Percentiles rank a stretch among this genome's conserved stretches.
phyloP scores from a whole-genome alignment of 345 rosid genomes.

The Rhizophora mangle region DNA sequence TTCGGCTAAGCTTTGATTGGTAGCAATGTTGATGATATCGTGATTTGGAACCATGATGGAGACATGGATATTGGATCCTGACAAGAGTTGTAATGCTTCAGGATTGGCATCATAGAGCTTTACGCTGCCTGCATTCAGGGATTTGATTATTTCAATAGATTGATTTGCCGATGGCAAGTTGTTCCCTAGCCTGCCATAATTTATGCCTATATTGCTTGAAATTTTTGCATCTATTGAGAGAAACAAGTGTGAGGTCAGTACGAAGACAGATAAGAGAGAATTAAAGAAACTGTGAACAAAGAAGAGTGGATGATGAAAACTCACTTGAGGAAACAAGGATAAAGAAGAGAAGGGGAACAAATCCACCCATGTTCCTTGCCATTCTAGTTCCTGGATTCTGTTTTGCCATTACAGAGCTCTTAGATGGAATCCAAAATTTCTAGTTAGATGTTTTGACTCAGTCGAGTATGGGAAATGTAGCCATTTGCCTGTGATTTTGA shows the following conservation, averaged over 20 bases:
- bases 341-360: conserved; percentile 18
- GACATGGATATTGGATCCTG: conserved; percentile 50
- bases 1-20: conserved; percentile 40
- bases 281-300: neutral
- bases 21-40: conserved; percentile 45
- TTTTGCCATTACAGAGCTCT: neutral
- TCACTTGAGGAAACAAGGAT: conserved; percentile 24
- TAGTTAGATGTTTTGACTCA: neutral
- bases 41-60: conserved; percentile 61
- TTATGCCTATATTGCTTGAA: conserved; percentile 39
- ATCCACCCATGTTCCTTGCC: neutral
- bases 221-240: conserved; percentile 34
- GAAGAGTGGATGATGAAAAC: neutral
- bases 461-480: neutral
- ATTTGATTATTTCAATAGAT: conserved; percentile 45
- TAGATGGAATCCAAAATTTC: neutral
- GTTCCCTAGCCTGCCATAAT: conserved; percentile 47
- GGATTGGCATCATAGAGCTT: conserved; percentile 62
- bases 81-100: conserved; percentile 47
- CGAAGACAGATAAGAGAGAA: no score
- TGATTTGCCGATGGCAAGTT: conserved; percentile 56
- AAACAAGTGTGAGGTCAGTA: neutral
- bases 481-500: conserved; percentile 6
- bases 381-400: neutral
- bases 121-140: conserved; percentile 45